Evolutionary conservation across 352 stramenopile species (phyloP).

Genomic region (Phytopythium aichiense): DNA sequence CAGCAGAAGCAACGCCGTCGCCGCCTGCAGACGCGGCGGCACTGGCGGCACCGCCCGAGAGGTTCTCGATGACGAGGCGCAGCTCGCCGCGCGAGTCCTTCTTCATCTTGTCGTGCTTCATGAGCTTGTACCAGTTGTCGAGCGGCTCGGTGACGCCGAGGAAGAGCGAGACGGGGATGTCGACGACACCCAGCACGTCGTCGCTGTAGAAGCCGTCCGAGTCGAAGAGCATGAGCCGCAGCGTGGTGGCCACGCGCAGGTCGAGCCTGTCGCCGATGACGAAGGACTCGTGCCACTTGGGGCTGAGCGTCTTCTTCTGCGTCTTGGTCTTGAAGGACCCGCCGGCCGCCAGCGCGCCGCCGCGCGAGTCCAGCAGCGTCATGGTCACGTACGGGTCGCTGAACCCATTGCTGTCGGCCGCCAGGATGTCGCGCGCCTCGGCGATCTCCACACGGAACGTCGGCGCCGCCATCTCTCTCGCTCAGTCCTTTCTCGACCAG

Average conservation of each 20-base stretch:
- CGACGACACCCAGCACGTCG: conserved; percentile 60
- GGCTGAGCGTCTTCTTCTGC: conserved; percentile 60
- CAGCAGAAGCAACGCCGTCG: conserved; percentile 5
- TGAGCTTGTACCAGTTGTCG: conserved; percentile 74
- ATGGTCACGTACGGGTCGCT: conserved; percentile 73
- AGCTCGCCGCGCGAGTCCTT: conserved; percentile 63
- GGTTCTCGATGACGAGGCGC: conserved; percentile 40
- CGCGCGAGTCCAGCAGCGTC: conserved; percentile 66
- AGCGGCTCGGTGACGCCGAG: conserved; percentile 29
- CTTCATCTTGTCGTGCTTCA: conserved; percentile 62
- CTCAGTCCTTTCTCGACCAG: too few relatives aligned
- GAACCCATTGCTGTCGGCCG: conserved; percentile 58
- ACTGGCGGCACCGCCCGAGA: conserved; percentile 5
- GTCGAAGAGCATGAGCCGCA: conserved; percentile 52
- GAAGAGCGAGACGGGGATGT: conserved; percentile 64
- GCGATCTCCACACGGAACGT: conserved; percentile 44
- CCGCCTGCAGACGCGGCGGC: conserved; percentile 4
- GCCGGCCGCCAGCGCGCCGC: conserved; percentile 27
- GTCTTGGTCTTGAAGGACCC: conserved; percentile 64
- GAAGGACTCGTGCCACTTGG: conserved; percentile 59
- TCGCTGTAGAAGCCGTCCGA: conserved; percentile 60
- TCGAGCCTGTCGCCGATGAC: conserved; percentile 62
- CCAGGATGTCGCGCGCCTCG: conserved; percentile 59
- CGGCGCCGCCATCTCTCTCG: conserved; percentile 3
- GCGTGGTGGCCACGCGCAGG: conserved; percentile 54